Evolutionary conservation across 176 grass and related monocot species (phyloP), one percentile per base, ranked within the genome.

Genomic region (Bothriochloa decipiens): DNA sequence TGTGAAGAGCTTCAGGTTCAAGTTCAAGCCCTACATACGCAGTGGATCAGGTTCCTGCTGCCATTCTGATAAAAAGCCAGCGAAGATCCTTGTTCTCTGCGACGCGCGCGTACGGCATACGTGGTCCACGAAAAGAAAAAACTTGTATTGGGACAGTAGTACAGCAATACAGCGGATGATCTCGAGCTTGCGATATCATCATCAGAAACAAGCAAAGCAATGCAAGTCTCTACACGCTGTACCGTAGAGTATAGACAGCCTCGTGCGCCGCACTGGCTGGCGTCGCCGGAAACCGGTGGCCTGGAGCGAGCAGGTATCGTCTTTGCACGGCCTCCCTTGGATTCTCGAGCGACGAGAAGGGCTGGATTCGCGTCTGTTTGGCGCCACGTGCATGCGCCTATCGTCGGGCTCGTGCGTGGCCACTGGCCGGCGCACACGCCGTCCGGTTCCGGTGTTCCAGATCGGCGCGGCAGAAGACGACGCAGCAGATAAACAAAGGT

Each of bases 301-400:
- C 53, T 25, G 41, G 68, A 25, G 7, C 17, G 2, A 5, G 67
- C 68, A 26, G 69, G n/a, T n/a, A n/a, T n/a, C n/a, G 11, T 29
- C 2, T 58, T 7, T n/a, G 45, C 14, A 32, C 39, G 37, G 28
- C 40, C 53, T 42, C 53, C 61, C 61, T 87, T 33, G 74, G 52
- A 81, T 65, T 65, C 83, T 78, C 10, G 39, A 75, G 86, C 86
- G 39, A 52, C 64, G 69, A 52, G 58, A 20, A 10, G n/a, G 55
- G 28, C 63, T 36, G 84, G 29, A 28, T 65, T 22, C 57, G 17
- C 17, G 86, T 37, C 64, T 28, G 71, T 57, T n/a, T 70, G 86
- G 76, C 20, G 40, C 73, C 80, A 72, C 86, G 58, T 61, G 85
- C 79, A 3, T 6, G 40, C 82, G n/a, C 4, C 41, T 28, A n/a